phyloP scores from a whole-genome alignment of 2,329 filamentous ascomycete genomes.

The Pyricularia sp. region DNA sequence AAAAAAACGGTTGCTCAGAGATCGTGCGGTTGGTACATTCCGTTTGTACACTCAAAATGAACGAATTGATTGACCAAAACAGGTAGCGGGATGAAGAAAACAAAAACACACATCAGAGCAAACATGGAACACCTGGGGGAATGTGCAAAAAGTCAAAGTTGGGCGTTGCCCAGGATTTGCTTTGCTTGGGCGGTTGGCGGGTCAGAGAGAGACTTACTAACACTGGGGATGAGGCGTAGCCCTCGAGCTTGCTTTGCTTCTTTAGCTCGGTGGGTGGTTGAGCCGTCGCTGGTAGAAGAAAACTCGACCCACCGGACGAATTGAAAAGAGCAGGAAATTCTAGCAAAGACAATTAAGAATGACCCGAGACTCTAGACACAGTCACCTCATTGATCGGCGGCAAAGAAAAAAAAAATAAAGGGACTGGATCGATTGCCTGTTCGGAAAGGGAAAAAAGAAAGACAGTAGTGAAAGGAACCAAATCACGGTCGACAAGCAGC shows the following conservation, averaged over 20 bases:
- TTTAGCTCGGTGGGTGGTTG: not conserved
- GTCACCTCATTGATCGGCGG: not conserved
- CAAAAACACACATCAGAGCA: not conserved
- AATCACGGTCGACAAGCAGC: not conserved
- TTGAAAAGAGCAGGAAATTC: not conserved
- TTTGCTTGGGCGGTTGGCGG: not conserved
- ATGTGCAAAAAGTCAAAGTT: not conserved
- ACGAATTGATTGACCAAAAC: not conserved
- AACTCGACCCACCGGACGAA: not conserved
- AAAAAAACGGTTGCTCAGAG: not conserved
- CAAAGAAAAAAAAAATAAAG: not conserved
- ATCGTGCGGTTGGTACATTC: not conserved
- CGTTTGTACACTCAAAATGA: not conserved
- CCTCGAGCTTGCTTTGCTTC: not conserved
- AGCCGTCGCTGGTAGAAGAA: not conserved
- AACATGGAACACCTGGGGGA: not conserved
- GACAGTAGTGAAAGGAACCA: not conserved
- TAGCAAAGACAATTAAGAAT: not conserved
- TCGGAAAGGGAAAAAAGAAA: not conserved
- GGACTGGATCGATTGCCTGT: not conserved
- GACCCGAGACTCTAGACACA: not conserved
- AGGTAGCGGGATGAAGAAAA: conserved; percentile 1
- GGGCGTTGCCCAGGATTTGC: not conserved
- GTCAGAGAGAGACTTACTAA: not conserved
- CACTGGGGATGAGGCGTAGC: not conserved